Evolutionary conservation across 768 basidiomycete species (phyloP).

Genomic region (Suillus clintonianus): DNA sequence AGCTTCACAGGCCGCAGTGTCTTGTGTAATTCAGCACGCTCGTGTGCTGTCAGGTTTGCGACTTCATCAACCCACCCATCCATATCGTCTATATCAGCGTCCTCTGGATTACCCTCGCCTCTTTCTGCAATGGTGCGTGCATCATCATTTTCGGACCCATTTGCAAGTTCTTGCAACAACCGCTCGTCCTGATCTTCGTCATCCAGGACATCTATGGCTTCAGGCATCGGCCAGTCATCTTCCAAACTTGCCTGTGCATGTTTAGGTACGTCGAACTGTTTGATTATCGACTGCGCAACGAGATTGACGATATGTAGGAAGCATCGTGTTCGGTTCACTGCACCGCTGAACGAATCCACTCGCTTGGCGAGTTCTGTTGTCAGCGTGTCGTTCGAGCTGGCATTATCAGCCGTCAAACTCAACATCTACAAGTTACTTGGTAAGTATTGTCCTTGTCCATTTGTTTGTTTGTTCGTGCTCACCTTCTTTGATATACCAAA

Average conservation of each 20-base stretch:
- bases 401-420: too few relatives aligned
- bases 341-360: too few relatives aligned
- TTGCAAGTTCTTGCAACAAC: slow-evolving; percentile 13
- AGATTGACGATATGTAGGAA: neutral
- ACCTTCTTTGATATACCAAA: too few relatives aligned
- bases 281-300: neutral
- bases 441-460: too few relatives aligned
- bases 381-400: too few relatives aligned
- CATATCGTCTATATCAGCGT: too few relatives aligned
- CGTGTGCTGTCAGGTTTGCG: too few relatives aligned
- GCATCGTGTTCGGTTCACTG: neutral
- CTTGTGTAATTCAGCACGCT: neutral
- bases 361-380: too few relatives aligned
- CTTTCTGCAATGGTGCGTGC: slow-evolving; percentile 6
- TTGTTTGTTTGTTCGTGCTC: too few relatives aligned
- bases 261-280: neutral
- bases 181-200: neutral
- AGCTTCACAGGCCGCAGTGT: slow-evolving; percentile 1
- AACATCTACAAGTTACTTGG: too few relatives aligned
- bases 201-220: neutral
- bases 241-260: neutral
- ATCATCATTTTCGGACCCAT: slow-evolving; percentile 11
- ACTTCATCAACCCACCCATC: too few relatives aligned
- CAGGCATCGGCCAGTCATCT: neutral
- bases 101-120: slow-evolving; percentile 1